These are phyloP conservation scores for Oidiodendron maius DNA, from an alignment of 495 filamentous ascomycete species.

Conservation along the genomic window DNA sequence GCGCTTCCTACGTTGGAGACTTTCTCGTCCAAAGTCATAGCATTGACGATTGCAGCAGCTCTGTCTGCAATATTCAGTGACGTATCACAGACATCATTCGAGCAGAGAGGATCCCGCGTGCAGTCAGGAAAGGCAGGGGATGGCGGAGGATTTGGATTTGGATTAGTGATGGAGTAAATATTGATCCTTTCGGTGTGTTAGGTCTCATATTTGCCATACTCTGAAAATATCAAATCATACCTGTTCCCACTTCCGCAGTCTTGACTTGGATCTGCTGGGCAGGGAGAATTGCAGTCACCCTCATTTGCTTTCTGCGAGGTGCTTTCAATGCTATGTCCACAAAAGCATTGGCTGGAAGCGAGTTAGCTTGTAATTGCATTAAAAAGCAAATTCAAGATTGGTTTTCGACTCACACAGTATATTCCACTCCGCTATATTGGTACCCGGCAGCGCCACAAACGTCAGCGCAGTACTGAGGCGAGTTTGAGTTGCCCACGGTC, in stretches of 20 bases:
- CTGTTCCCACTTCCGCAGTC: not conserved
- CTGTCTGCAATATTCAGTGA: not conserved
- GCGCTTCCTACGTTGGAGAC: constrained; percentile 12
- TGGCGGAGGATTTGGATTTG: not conserved
- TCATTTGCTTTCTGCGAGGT: not conserved
- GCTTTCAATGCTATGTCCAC: not conserved
- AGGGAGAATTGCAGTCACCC: not conserved
- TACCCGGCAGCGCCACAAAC: not conserved
- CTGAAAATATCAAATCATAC: not conserved
- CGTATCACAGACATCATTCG: not conserved
- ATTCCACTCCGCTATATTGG: not conserved
- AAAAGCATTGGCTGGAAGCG: not conserved
- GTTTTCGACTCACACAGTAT: not conserved
- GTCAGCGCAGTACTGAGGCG: not conserved
- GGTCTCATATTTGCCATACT: not conserved
- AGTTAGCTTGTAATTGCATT: not conserved
- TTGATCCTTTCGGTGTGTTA: not conserved
- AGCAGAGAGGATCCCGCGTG: not conserved
- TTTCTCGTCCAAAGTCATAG: not conserved
- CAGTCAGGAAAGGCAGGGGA: not conserved
- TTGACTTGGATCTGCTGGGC: not conserved
- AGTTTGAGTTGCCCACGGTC: not conserved
- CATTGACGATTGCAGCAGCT: not conserved
- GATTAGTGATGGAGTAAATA: not conserved
- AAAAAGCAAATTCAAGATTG: not conserved